Conservation (phyloP, 257 asterid genomes). For the Mitragyna speciosa region DNA sequence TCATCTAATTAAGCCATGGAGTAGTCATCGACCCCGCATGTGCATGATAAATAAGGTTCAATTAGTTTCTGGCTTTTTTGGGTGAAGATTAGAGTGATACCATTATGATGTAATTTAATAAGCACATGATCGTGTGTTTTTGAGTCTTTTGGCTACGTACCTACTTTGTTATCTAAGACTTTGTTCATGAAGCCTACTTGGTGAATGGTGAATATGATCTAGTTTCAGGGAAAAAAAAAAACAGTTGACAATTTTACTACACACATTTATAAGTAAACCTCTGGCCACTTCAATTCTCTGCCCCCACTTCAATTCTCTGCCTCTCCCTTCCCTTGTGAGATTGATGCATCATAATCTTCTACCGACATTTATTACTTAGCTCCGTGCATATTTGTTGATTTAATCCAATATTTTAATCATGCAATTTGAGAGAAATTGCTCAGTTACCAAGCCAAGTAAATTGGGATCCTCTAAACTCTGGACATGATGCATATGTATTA, state of each 20-base stretch:
- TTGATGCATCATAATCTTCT: too few species aligned
- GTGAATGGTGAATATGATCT: neutral
- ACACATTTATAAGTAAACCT: too few species aligned
- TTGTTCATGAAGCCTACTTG: neutral
- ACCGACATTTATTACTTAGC: too few species aligned
- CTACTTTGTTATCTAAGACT: neutral
- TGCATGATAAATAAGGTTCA: neutral
- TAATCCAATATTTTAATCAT: too few species aligned
- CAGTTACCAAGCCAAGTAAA: neutral
- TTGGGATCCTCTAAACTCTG: neutral
- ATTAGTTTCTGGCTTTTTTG: neutral
- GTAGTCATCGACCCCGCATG: too few species aligned
- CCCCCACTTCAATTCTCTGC: too few species aligned
- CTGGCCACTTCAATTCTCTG: too few species aligned
- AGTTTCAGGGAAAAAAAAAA: too few species aligned
- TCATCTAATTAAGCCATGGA: neutral
- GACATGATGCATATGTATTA: neutral
- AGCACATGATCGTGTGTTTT: constrained; percentile 25
- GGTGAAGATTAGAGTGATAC: neutral
- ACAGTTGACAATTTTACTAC: too few species aligned
- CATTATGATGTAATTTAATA: neutral
- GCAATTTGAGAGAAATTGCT: neutral
- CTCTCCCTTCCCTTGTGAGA: too few species aligned
- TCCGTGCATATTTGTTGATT: too few species aligned
- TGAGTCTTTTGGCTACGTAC: neutral